A percentile compares a stretch with the other conserved stretches of the same genome.
phyloP scores from a whole-genome alignment of 805 yeast species.

The Ogataea methanolica region DNA sequence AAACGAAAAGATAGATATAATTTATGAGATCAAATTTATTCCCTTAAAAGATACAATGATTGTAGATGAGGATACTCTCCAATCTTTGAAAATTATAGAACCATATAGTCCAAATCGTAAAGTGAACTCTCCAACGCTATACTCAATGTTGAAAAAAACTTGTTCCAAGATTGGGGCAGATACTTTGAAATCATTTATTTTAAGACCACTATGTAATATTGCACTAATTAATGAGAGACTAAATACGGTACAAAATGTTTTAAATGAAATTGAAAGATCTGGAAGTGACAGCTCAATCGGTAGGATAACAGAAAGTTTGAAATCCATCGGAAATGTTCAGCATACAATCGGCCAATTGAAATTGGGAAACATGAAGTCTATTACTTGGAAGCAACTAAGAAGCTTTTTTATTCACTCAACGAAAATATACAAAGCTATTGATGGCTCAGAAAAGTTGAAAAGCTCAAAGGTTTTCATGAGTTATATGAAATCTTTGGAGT shows the following conservation, averaged over 20 bases:
- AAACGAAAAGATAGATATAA: slow-evolving; percentile 2
- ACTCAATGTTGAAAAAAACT: slow-evolving; percentile 22
- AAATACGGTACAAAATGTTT: slow-evolving; percentile 24
- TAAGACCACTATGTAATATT: slow-evolving; percentile 30
- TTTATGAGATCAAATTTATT: slow-evolving; percentile 1
- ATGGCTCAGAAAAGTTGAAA: background rate
- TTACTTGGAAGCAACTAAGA: slow-evolving; percentile 29
- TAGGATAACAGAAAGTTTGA: slow-evolving; percentile 14
- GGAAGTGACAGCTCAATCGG: slow-evolving; percentile 17
- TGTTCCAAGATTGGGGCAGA: slow-evolving; percentile 28
- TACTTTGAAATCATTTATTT: slow-evolving; percentile 31
- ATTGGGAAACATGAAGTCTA: slow-evolving; percentile 23
- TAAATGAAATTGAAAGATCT: slow-evolving; percentile 4
- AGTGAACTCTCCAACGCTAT: slow-evolving; percentile 10
- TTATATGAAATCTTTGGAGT: slow-evolving; percentile 12
- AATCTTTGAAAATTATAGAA: slow-evolving; percentile 20
- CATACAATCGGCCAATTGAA: slow-evolving; percentile 16
- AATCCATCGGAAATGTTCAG: slow-evolving; percentile 26
- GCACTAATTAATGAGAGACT: slow-evolving; percentile 27
- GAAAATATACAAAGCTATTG: slow-evolving; percentile 13
- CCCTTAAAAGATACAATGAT: slow-evolving; percentile 14
- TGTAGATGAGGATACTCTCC: slow-evolving; percentile 27
- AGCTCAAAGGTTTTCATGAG: slow-evolving; percentile 9
- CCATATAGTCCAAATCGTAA: background rate
- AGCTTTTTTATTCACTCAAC: slow-evolving; percentile 19